Base-by-base conservation (phyloP, 2,329 filamentous ascomycete genomes). In the Neocatenulostroma microsporum region DNA sequence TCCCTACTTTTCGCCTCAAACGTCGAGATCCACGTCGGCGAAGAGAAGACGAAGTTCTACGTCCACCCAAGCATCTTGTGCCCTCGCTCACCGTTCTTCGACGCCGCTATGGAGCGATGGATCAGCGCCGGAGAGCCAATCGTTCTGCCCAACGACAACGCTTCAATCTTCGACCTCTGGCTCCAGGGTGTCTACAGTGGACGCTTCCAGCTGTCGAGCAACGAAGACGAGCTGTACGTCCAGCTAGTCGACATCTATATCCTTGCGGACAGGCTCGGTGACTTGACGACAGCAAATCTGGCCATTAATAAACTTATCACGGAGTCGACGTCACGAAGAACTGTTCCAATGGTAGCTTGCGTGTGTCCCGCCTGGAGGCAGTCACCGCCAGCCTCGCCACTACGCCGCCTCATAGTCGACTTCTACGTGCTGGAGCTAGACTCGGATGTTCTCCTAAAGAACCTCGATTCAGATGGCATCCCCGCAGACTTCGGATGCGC, bases 241-340 rank as follows among this genome's bases (percentile, higher is more conserved):
- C 30, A 20, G 13, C 32, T 34, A 5, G 9, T 9, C 12, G 15
- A 30, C 5, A 11, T 33, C 3, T 41, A 34, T 18, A 7, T 37
- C 7, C 28, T 37, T 7, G 34, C 38, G 2, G 38, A 41, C 28
- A 28, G 21, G 13, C 24, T 41, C 4, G 27, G 21, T 11, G 38
- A 41, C n/a, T 14, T 33, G 2, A 9, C n/a, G 7, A 33, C 20
- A 1, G 38, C 29, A 9, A 41, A 41, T 21, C 6, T 9, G 8
- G 13, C 17, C 18, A 34, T 34, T 11, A 21, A 34, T 21, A 4
- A n/a, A 4, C 3, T 34, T 21, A 10, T 25, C n/a, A n/a, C n/a
- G n/a, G n/a, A n/a, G n/a, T n/a, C n/a, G n/a, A 10, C 11, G 4
- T 30, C 26, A 11, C 6, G n/a, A 30, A 30, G 27, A 30, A 4